phyloP scores from a whole-genome alignment of 176 grass and related monocot genomes.

The Cenchrus americanus region DNA sequence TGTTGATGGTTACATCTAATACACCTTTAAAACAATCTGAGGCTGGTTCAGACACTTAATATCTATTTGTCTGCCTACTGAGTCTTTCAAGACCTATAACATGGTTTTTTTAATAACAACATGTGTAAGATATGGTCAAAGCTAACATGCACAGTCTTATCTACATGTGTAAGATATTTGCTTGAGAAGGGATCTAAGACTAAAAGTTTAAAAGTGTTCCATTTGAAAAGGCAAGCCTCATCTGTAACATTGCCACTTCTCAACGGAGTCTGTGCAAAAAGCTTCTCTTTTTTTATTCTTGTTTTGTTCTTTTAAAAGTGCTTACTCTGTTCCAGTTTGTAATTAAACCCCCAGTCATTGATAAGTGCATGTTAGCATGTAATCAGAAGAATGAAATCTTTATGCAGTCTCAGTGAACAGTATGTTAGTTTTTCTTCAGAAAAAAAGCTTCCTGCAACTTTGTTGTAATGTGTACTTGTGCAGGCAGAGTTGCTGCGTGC shows the following conservation, averaged over 20 bases:
- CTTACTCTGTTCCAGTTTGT: constrained; percentile 7
- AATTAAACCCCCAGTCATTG: not conserved
- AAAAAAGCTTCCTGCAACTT: constrained; percentile 10
- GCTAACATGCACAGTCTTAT: not conserved
- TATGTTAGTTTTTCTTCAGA: not conserved
- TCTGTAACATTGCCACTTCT: not conserved
- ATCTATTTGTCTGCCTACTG: not conserved
- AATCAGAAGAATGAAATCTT: not conserved
- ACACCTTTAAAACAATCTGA: not conserved
- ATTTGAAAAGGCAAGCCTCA: not conserved
- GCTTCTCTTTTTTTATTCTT: not conserved
- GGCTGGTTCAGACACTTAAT: not conserved
- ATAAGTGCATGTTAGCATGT: not conserved
- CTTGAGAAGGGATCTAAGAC: not conserved
- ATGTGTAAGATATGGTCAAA: constrained; percentile 15
- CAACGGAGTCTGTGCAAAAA: not conserved
- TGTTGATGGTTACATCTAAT: not conserved
- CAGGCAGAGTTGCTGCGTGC: constrained; percentile 86
- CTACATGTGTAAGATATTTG: not conserved
- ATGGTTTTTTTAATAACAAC: not conserved
- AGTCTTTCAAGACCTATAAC: not conserved
- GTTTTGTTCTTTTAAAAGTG: not conserved
- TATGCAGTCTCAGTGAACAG: not conserved
- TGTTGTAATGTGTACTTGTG: constrained; percentile 4
- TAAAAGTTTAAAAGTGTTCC: not conserved